Evolutionary conservation across 1,284 basidiomycete genomes (phyloP), one percentile per base, ranked within the genome.

Genomic region (Leccinum subspadiceum): DNA sequence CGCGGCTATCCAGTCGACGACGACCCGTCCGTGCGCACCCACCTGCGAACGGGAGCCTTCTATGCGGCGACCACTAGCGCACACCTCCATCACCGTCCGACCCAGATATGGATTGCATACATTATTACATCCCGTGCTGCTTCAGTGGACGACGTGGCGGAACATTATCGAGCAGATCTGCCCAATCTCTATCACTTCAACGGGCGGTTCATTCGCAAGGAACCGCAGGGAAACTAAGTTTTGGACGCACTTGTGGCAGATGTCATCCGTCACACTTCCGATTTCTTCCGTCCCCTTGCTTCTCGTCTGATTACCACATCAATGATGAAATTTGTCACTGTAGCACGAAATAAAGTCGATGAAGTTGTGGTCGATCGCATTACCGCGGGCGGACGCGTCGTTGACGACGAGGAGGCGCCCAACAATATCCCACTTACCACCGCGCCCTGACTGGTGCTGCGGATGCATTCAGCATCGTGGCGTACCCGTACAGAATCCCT

Each of bases 71-170:
- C 50, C 1, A 37, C 65, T n/a, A 22, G 22, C 1, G 35, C 2
- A 3, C 66, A 69, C 55, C 53, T 68, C 13, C 54, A 54, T 2
- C 50, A 58, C 10, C 65, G 60, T 37, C 57, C 53, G 2, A 61
- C 1, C 67, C 26, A 69, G 35, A 58, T 70, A 48, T 70, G 71
- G 65, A 70, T 73, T 24, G 67, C 68, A 3, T 65, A 77, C 17
- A 75, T 22, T 22, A 22, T 66, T 55, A 76, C 72, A 1, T 66
- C 73, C 0, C 70, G 64, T 44, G 56, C 62, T 4, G 65, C 69
- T 49, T 73, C 60, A 29, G 52, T 75, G 29, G 77, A 78, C 54
- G 77, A 77, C 50, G 57, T 56, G 4, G 44, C 66, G 9, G 26
- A 50, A 1, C 46, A 20, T 5, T 65, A 60, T 49, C 52, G 56